A percentile compares a stretch with the other conserved stretches of the same genome.
Conservation (phyloP, 1,284 basidiomycete genomes). For the Tylopilus sp. region DNA sequence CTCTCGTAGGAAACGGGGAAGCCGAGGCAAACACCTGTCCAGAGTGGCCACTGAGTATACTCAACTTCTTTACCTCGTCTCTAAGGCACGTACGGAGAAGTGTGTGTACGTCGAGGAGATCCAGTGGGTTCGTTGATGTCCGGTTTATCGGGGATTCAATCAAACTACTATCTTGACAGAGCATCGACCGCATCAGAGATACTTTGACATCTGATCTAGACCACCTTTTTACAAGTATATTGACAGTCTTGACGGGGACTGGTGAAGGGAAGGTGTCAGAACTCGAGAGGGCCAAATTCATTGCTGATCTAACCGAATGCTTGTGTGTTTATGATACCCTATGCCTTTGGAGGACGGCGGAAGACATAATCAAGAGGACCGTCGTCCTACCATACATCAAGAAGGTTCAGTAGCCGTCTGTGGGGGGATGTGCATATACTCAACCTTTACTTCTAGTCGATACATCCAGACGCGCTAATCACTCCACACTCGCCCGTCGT, state of each 20-base stretch:
- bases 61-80: constrained; percentile 86
- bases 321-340: constrained; percentile 80
- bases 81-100: constrained; percentile 72
- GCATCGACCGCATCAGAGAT: constrained; percentile 75
- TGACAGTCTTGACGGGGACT: constrained; percentile 46
- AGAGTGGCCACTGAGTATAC: constrained; percentile 88
- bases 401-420: constrained; percentile 48
- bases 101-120: constrained; percentile 79
- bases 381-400: constrained; percentile 73
- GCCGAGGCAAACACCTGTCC: constrained; percentile 77
- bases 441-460: constrained; percentile 47
- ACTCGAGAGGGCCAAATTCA: constrained; percentile 58
- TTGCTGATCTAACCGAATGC: constrained; percentile 71
- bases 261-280: constrained; percentile 49
- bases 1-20: constrained; percentile 49
- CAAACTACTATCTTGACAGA: constrained; percentile 42
- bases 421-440: background rate
- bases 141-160: constrained; percentile 7
- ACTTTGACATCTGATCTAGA: constrained; percentile 83
- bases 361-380: constrained; percentile 73
- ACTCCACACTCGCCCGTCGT: constrained; percentile 69
- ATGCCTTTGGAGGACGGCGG: constrained; percentile 79
- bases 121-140: constrained; percentile 70
- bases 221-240: constrained; percentile 63
- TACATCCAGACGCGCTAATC: constrained; percentile 64